Conservation (phyloP, 257 asterid species). For the Capsicum baccatum region DNA sequence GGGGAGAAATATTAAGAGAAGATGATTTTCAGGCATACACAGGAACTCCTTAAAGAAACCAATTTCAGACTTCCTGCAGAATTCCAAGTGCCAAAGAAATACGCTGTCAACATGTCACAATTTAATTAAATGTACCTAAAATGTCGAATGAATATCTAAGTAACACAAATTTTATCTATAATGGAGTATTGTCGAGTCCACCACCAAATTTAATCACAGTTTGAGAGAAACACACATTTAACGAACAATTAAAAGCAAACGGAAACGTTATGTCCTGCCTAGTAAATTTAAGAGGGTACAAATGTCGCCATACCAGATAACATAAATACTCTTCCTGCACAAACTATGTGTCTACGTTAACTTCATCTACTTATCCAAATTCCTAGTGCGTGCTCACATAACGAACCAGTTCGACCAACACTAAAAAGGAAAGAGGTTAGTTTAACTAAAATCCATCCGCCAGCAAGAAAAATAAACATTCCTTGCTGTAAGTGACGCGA, state of each 20-base stretch:
- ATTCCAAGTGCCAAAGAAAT: background rate
- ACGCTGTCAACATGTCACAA: too few relatives aligned
- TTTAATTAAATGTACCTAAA: too few relatives aligned
- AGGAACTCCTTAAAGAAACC: background rate
- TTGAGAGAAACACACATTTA: background rate
- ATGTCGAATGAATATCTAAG: background rate
- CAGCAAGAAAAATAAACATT: too few relatives aligned
- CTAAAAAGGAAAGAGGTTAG: background rate
- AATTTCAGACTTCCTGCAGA: background rate
- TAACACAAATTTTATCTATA: background rate
- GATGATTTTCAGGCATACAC: background rate
- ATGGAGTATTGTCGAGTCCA: background rate
- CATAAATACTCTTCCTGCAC: background rate
- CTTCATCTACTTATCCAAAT: background rate
- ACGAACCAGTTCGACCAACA: background rate
- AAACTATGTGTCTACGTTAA: background rate
- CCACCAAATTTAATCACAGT: background rate
- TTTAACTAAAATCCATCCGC: background rate
- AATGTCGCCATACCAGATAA: background rate
- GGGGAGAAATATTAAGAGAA: background rate
- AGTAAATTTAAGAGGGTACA: background rate
- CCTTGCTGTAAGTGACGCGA: background rate
- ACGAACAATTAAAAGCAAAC: background rate
- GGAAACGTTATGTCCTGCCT: too few relatives aligned
- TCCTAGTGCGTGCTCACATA: background rate